Base-by-base conservation (phyloP, 495 filamentous ascomycete species). In the Parathielavia hyrcaniae region DNA sequence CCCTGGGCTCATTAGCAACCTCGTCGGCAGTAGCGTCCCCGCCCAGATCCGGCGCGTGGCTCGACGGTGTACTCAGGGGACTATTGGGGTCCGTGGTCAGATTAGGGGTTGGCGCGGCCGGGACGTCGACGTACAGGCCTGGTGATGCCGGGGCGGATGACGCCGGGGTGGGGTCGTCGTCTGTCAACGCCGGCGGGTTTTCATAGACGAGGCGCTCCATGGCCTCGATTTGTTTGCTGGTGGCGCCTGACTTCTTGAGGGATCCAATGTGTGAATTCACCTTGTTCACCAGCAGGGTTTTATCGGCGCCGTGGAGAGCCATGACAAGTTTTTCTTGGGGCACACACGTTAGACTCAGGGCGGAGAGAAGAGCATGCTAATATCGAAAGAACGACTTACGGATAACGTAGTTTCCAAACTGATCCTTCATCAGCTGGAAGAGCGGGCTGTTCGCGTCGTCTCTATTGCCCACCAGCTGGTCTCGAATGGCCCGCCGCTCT, bases 321-420 rank as follows among this genome's bases (percentile, higher is more conserved):
- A 80, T 83, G 48, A 95, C 78, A 23, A 68, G 61, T 66, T 65
- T 55, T 59, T 66, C 67, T 69, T 30, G 26, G 23, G 26, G n/a
- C n/a, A n/a, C 7, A 5, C 35, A 39, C 19, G 70, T 82, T 66
- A 83, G 76, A 50, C 39, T 7, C 7, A 32, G 16, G 5, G 20
- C 16, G 6, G 7, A 13, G 1, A 12, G n/a, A n/a, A 13, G 14
- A 1, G 19, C 12, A 14, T 35, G 26, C 6, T 6, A 6, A 30
- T 30, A 30, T 3, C 26, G 0, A 36, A 1, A 6, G 3, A 50
- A 32, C 36, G 19, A 85, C 92, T 81, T 84, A 95, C 90, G 93
- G 58, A 98, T 86, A 16, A 97, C 93, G 68, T 98, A 98, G 69
- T 98, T 98, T 43, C 89, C 95, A 70, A 86, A 98, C 59, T 88